Conservation (phyloP, 2,329 filamentous ascomycete species). For the Tolypocladium tropicale region DNA sequence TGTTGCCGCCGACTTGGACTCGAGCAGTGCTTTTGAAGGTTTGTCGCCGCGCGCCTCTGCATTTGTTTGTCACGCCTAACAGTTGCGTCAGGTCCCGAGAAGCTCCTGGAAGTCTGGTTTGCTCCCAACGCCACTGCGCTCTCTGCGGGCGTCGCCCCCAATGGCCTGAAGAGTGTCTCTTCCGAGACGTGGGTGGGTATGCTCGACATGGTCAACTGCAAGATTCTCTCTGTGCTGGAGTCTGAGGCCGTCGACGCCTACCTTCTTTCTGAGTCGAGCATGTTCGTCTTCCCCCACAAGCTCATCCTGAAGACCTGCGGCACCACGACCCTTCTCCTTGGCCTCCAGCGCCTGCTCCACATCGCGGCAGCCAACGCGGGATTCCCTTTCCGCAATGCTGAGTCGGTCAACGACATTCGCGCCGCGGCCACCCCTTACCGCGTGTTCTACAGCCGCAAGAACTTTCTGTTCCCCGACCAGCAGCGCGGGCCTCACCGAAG, state of each 20-base stretch:
- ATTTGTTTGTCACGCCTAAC: constrained; percentile 3
- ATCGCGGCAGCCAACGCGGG: constrained; percentile 81
- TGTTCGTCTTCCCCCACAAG: constrained; percentile 99
- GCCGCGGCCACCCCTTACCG: constrained; percentile 83
- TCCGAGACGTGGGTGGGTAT: constrained; percentile 87
- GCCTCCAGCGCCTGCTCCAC: constrained; percentile 81
- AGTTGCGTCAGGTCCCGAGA: constrained; percentile 70
- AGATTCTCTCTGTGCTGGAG: constrained; percentile 87
- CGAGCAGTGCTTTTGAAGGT: constrained; percentile 93
- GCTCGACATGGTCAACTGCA: constrained; percentile 97
- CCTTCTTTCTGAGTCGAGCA: constrained; percentile 95
- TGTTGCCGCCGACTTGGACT: constrained; percentile 86
- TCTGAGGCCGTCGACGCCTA: constrained; percentile 95
- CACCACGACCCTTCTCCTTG: constrained; percentile 85
- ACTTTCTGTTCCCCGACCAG: constrained; percentile 90
- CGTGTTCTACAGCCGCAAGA: constrained; percentile 98
- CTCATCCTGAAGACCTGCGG: constrained; percentile 97
- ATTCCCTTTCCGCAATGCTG: constrained; percentile 72
- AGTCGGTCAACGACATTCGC: constrained; percentile 53
- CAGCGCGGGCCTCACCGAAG: constrained; percentile 91
- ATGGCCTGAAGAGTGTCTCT: constrained; percentile 78
- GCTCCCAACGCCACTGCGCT: constrained; percentile 66
- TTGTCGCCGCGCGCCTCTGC: not conserved
- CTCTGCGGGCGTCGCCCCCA: constrained; percentile 56
- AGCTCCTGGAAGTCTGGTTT: constrained; percentile 98